A percentile compares a stretch with the other conserved stretches of the same genome.
phyloP scores from a whole-genome alignment of 2,329 filamentous ascomycete species.

The Lizonia empirigonia region DNA sequence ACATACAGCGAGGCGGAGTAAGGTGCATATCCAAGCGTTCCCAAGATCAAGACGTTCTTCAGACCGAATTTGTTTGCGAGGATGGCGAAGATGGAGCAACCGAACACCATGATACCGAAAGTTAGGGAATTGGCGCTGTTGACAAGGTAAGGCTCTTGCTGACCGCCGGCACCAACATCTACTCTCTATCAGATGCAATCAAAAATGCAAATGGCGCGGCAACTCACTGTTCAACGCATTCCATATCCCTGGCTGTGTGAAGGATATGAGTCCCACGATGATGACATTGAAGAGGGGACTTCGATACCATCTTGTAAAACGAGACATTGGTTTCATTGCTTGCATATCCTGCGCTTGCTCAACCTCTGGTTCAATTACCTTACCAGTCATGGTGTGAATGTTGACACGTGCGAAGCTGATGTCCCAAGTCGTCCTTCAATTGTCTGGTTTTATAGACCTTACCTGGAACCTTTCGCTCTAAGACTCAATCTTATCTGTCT shows the following conservation, averaged over 20 bases:
- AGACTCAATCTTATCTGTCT: neutral
- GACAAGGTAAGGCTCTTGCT: constrained; percentile 47
- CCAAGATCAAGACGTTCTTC: constrained; percentile 39
- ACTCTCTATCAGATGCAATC: neutral
- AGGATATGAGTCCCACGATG: constrained; percentile 52
- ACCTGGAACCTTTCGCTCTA: too few relatives aligned
- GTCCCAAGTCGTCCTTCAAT: too few relatives aligned
- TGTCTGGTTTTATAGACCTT: too few relatives aligned
- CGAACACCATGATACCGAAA: constrained; percentile 53
- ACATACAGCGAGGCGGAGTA: constrained; percentile 38
- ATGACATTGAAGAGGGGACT: constrained; percentile 57
- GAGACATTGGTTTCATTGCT: constrained; percentile 21
- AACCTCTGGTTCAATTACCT: constrained; percentile 24
- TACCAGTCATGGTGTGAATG: constrained; percentile 15
- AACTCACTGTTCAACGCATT: constrained; percentile 53
- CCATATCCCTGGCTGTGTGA: constrained; percentile 57
- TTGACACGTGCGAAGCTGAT: too few relatives aligned
- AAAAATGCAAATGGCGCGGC: neutral
- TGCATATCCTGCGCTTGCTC: constrained; percentile 5
- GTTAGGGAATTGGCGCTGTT: constrained; percentile 53
- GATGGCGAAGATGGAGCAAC: constrained; percentile 32
- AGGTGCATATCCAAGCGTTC: constrained; percentile 39
- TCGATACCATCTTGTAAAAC: constrained; percentile 46
- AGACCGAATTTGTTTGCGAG: constrained; percentile 46
- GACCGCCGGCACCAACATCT: constrained; percentile 38